Base-by-base conservation (phyloP, 345 rosid genomes). In the Carallia brachiata region DNA sequence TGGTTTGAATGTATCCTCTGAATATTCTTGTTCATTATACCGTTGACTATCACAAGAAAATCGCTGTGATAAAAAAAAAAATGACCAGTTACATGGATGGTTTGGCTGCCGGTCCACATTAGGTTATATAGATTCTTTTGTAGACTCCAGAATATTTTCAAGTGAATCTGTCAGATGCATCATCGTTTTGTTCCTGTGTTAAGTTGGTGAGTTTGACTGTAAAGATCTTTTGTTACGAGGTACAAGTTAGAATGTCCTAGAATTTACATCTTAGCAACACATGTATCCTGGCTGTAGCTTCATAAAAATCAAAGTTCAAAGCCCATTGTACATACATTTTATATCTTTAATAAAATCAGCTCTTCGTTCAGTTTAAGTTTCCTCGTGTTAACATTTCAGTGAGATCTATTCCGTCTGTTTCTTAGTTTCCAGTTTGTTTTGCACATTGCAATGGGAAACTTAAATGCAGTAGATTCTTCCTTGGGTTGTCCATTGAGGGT, bases 1-100 rank as follows among this genome's bases (percentile, higher is more conserved):
- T 90, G 97, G 92, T 95, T 80, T 95, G 84, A 94, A 81, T 84
- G 76, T 75, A 63, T 78, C 77, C 72, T 85, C 81, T 83, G 93
- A 89, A 89, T 83, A 91, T 90, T 84, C 87, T 80, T 89, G 83
- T 82, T 88, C 77, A 82, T 87, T 91, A 87, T 85, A 95, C 92
- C 78, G 83, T 83, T 88, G 84, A 80, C 87, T 75, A 79, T 78
- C 74, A 69, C 81, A 75, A 77, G 77, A 82, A 68, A 78, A 81
- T 72, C 73, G 67, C 74, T 67, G 81, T 78, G 71, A 79, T 75
- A 78, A 79, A 85, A 82, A 83, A 80, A 84, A 82, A 83, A 80
- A 84, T 81, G 84, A 86, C 91, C 87, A 71, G 64, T 83, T 73
- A 75, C 72, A 61, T 69, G 72, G 81, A 88, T 83, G 80, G 73